Evolutionary conservation across 2,329 filamentous ascomycete genomes (phyloP).

Genomic region (Colletotrichum acutatum): DNA sequence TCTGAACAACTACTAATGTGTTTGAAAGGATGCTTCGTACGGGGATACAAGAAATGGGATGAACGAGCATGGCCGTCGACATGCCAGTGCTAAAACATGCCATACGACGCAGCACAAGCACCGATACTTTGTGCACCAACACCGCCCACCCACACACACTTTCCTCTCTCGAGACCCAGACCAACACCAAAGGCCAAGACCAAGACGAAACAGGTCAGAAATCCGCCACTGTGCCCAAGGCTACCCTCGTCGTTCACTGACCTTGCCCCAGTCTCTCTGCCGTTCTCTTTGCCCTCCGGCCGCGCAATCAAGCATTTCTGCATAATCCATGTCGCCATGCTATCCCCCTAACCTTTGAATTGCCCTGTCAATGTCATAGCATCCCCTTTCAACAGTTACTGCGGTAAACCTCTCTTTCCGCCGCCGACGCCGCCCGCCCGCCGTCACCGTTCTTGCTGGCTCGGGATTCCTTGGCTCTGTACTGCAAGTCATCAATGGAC

Average conservation of each 20-base stretch:
- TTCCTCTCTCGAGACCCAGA: not conserved
- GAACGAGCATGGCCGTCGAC: not conserved
- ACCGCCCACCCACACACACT: not conserved
- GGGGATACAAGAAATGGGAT: not conserved
- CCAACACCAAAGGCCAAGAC: slow-evolving; percentile 2
- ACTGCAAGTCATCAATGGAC: slow-evolving; percentile 21
- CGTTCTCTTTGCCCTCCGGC: slow-evolving; percentile 5
- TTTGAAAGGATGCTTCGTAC: not conserved
- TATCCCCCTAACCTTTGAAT: not conserved
- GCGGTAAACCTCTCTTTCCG: not conserved
- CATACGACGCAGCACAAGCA: not conserved
- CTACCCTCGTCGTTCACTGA: not conserved
- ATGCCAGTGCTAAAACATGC: not conserved
- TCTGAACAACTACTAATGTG: not conserved
- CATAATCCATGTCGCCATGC: slow-evolving; percentile 22
- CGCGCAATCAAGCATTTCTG: slow-evolving; percentile 23
- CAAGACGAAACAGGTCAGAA: slow-evolving; percentile 31
- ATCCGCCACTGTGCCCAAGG: slow-evolving; percentile 18
- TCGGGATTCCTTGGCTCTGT: slow-evolving; percentile 25
- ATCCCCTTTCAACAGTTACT: not conserved
- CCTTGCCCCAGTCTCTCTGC: slow-evolving; percentile 3
- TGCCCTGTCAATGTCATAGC: not conserved
- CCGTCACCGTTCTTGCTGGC: not conserved
- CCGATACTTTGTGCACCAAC: not conserved
- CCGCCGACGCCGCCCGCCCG: not conserved